Percentiles rank a stretch among this genome's conserved stretches.
phyloP scores from a whole-genome alignment of 768 basidiomycete species.

The Mrakia frigida region DNA sequence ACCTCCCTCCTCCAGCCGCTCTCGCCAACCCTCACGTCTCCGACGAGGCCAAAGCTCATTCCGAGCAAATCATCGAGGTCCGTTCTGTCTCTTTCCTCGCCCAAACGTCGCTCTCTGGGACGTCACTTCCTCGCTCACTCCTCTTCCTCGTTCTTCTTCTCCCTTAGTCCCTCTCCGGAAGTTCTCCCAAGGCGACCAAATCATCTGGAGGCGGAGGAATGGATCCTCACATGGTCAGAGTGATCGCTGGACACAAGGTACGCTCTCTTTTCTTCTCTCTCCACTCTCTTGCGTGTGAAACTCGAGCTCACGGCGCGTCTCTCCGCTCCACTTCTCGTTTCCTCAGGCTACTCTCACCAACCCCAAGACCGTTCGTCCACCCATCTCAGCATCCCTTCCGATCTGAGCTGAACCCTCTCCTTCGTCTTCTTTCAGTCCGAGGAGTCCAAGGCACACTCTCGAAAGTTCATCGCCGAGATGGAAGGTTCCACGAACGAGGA shows the following conservation, averaged over 20 bases:
- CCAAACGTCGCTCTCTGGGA: background rate
- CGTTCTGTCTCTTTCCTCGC: slow-evolving; percentile 42
- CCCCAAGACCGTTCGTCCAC: no score
- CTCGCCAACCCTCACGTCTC: slow-evolving; percentile 41
- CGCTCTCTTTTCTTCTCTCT: no score
- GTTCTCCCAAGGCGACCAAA: slow-evolving; percentile 8
- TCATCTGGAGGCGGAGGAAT: background rate
- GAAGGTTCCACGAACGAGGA: background rate
- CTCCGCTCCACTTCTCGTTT: no score
- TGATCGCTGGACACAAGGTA: slow-evolving; percentile 34
- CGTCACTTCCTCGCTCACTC: background rate
- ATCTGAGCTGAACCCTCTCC: background rate
- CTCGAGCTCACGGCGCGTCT: no score
- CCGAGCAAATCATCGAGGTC: slow-evolving; percentile 37
- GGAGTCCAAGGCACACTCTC: slow-evolving; percentile 34
- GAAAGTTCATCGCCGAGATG: slow-evolving; percentile 32
- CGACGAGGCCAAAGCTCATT: slow-evolving; percentile 42
- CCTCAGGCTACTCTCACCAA: no score
- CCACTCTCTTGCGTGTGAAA: no score
- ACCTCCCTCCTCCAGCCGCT: slow-evolving; percentile 33
- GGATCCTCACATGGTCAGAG: background rate
- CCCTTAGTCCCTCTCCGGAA: background rate
- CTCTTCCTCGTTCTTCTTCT: background rate
- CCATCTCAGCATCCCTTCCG: no score
- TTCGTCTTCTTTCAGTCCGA: background rate